Conservation (phyloP, 169 alveolate species). For the Cryptosporidium xiaoi region DNA sequence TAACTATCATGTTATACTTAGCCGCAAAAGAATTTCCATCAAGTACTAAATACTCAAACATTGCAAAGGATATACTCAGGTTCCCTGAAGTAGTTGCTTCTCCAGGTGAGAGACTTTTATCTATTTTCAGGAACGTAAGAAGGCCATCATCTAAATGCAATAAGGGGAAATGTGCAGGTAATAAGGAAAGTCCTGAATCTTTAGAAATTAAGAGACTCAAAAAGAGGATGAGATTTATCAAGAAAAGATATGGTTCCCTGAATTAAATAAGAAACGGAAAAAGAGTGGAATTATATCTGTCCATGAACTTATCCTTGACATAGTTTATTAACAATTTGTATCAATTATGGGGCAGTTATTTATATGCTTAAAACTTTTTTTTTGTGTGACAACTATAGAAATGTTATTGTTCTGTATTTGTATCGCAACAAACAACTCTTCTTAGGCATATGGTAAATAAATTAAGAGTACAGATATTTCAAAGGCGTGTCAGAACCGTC, state of each 20-base stretch:
- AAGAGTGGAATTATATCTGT: no score
- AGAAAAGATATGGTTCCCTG: constrained; percentile 10
- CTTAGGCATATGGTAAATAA: no score
- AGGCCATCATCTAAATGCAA: not conserved
- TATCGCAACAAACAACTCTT: no score
- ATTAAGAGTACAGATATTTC: no score
- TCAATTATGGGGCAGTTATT: no score
- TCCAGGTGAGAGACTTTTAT: constrained; percentile 36
- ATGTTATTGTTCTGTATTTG: no score
- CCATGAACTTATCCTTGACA: no score
- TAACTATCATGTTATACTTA: constrained; percentile 52
- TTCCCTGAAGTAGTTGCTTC: constrained; percentile 66
- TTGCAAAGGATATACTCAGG: constrained; percentile 54
- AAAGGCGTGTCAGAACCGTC: no score
- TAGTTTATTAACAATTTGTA: no score
- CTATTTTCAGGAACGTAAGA: constrained; percentile 22
- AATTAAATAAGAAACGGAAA: no score
- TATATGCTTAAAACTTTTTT: no score
- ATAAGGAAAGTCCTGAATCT: not conserved
- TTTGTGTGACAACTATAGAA: no score
- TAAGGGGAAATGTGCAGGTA: not conserved
- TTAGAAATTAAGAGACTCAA: constrained; percentile 11
- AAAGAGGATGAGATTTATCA: constrained; percentile 38
- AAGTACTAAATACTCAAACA: not conserved
- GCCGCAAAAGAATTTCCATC: constrained; percentile 46